These are phyloP conservation scores for Solanum lignicaule DNA, from an alignment of 257 asterid genomes.

Conservation along the genomic window DNA sequence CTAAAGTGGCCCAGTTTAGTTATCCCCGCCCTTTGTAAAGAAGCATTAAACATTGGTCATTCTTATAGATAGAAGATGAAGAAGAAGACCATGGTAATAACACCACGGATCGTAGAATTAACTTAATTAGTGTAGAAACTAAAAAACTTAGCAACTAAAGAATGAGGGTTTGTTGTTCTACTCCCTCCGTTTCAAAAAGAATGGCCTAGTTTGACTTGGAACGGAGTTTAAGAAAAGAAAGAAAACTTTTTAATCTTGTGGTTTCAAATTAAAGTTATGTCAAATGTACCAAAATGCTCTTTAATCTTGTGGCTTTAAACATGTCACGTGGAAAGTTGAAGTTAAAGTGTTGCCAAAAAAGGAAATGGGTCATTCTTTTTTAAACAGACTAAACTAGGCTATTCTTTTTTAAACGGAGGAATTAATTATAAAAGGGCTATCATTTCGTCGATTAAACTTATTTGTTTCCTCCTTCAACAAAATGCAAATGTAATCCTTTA, in stretches of 20 bases:
- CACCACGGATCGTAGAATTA: background rate
- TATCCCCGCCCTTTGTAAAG: background rate
- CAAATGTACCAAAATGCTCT: no score
- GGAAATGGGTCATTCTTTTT: no score
- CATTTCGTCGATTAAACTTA: background rate
- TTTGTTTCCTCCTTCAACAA: background rate
- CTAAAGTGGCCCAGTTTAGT: background rate
- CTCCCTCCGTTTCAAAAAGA: no score
- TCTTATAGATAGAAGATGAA: background rate
- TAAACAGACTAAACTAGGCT: no score
- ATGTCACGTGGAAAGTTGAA: no score
- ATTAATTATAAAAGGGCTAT: background rate
- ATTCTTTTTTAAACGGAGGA: no score
- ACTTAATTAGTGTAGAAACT: background rate
- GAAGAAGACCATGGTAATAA: background rate
- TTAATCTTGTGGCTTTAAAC: no score
- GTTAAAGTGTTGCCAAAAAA: no score
- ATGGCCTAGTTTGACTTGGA: no score
- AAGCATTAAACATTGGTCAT: background rate
- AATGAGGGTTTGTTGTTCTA: background rate
- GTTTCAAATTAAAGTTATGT: no score
- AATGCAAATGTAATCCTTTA: background rate
- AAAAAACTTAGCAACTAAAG: background rate
- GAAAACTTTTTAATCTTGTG: no score
- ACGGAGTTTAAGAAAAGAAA: no score